phyloP scores from a whole-genome alignment of 257 asterid species.

The Anisodus acutangulus region DNA sequence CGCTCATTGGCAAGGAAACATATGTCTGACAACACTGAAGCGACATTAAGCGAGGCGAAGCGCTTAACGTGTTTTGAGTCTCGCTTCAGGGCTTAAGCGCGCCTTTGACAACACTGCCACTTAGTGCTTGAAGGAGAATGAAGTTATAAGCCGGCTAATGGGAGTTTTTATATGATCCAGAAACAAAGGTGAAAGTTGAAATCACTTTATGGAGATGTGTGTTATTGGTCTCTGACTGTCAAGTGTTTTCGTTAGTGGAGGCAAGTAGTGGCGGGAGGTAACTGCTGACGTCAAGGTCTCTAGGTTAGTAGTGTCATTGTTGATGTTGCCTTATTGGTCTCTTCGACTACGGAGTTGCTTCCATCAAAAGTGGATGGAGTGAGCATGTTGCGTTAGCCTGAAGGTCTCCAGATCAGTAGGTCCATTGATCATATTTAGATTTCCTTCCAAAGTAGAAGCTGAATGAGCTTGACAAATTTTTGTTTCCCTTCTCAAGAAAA shows the following conservation, averaged over 20 bases:
- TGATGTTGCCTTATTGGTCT: neutral
- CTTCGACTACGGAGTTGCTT: constrained; percentile 12
- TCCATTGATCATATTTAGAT: neutral
- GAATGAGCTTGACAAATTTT: neutral
- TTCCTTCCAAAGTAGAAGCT: neutral
- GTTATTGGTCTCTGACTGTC: constrained; percentile 14
- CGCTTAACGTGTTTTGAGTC: too few relatives aligned
- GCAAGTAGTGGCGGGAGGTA: neutral
- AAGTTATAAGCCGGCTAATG: constrained; percentile 11
- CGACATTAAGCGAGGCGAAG: too few relatives aligned
- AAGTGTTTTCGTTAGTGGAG: neutral
- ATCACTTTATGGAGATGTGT: constrained; percentile 2
- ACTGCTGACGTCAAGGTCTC: neutral
- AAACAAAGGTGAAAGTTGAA: constrained; percentile 7
- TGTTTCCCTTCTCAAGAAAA: too few relatives aligned
- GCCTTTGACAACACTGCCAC: too few relatives aligned
- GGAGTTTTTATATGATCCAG: neutral
- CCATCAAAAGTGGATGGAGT: neutral
- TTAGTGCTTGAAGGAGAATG: neutral
- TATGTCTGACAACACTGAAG: too few relatives aligned
- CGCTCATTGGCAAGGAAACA: too few relatives aligned
- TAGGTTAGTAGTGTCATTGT: neutral
- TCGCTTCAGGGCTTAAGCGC: too few relatives aligned
- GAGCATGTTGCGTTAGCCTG: constrained; percentile 4
- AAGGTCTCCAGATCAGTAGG: neutral